Percentiles rank a stretch among this genome's conserved stretches.
Conservation (phyloP, 2,329 filamentous ascomycete genomes). For the Cladosporium sp. region DNA sequence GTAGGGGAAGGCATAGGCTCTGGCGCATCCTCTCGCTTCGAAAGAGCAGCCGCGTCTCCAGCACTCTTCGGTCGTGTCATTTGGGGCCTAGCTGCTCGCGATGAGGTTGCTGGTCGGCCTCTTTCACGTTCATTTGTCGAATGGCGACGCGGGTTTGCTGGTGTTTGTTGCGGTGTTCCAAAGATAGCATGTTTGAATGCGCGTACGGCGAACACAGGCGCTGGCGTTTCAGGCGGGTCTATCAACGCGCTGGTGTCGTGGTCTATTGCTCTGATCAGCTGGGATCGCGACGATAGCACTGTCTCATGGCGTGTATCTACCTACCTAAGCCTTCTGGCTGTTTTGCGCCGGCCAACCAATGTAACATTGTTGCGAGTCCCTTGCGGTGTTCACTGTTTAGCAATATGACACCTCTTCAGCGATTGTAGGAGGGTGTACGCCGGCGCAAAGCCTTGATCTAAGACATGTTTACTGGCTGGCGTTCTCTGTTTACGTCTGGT, state of each 20-base stretch:
- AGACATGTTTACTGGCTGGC: constrained; percentile 4
- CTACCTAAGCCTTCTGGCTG: constrained; percentile 24
- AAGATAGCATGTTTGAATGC: constrained; percentile 63
- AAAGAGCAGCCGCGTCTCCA: constrained; percentile 20
- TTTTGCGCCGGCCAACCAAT: constrained; percentile 32
- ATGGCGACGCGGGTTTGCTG: constrained; percentile 25
- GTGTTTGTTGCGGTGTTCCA: constrained; percentile 48
- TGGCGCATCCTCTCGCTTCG: constrained; percentile 15
- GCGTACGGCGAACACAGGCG: constrained; percentile 62
- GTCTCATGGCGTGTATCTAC: neutral
- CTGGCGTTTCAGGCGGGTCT: constrained; percentile 61
- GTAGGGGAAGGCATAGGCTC: constrained; percentile 49
- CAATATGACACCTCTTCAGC: constrained; percentile 1
- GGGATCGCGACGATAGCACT: neutral
- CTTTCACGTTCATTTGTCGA: constrained; percentile 24
- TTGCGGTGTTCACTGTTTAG: neutral
- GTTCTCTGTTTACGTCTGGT: neutral
- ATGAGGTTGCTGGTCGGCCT: neutral
- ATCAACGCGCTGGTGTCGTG: constrained; percentile 31
- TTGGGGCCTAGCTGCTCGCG: constrained; percentile 21
- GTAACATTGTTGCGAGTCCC: constrained; percentile 22
- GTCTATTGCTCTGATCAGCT: constrained; percentile 18
- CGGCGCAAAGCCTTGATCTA: constrained; percentile 4
- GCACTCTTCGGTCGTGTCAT: constrained; percentile 27
- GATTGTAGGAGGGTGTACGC: neutral